Percentiles rank a stretch among this genome's conserved stretches.
Evolutionary conservation across 2,329 filamentous ascomycete species (phyloP).

Genomic region (Ceratocystis colombiana): DNA sequence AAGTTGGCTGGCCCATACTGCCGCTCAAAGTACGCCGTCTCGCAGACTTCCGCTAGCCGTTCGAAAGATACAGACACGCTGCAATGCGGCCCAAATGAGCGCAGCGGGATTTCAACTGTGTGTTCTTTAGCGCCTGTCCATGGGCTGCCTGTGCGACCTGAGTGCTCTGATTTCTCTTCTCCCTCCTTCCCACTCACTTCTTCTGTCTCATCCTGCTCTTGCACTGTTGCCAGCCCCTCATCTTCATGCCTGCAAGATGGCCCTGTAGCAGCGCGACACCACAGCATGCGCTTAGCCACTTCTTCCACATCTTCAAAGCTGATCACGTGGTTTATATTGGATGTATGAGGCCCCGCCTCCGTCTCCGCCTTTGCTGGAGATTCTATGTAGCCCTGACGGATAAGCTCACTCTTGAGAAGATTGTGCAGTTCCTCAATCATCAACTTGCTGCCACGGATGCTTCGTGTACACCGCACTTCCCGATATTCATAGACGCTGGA

Average conservation of each 20-base stretch:
- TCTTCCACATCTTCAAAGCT: slow-evolving; percentile 77
- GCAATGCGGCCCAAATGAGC: slow-evolving; percentile 41
- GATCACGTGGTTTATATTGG: slow-evolving; percentile 34
- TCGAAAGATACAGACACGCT: slow-evolving; percentile 58
- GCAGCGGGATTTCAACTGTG: slow-evolving; percentile 37
- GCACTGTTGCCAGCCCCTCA: slow-evolving; percentile 42
- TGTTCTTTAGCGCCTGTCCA: slow-evolving; percentile 17
- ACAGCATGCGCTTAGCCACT: slow-evolving; percentile 61
- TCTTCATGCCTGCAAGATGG: slow-evolving; percentile 26
- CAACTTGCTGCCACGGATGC: slow-evolving; percentile 61
- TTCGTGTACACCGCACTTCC: slow-evolving; percentile 62
- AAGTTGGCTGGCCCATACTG: slow-evolving; percentile 45
- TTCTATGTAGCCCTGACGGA: slow-evolving; percentile 28
- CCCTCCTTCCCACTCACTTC: not conserved
- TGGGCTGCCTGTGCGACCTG: slow-evolving; percentile 12
- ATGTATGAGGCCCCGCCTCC: slow-evolving; percentile 19
- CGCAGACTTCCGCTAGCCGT: slow-evolving; percentile 61
- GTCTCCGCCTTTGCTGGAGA: slow-evolving; percentile 28
- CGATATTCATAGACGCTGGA: slow-evolving; percentile 86
- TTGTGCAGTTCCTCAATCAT: slow-evolving; percentile 61
- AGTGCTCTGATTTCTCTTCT: slow-evolving; percentile 27
- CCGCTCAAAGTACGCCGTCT: slow-evolving; percentile 61
- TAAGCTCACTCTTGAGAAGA: slow-evolving; percentile 43
- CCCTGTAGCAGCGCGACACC: slow-evolving; percentile 48
- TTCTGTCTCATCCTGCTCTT: slow-evolving; percentile 48